Evolutionary conservation across 306 rosid species (phyloP), one percentile per base, ranked within the genome.

Genomic region (Fagus crenata): DNA sequence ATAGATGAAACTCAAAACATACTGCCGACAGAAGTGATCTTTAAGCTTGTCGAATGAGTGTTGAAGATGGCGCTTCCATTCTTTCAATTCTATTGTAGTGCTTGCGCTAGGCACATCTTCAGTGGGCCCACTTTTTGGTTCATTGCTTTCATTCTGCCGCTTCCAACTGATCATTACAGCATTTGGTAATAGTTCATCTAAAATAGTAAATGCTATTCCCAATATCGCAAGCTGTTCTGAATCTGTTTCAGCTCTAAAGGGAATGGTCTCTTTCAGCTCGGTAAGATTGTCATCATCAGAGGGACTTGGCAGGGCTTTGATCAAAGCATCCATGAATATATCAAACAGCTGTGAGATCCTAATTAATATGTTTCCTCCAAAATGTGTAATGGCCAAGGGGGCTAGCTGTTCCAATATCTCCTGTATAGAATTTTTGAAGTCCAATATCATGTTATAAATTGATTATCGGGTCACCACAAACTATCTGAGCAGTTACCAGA

Each of bases 61-160:
- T 82, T 92, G 99, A 85, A 95, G 91, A 80, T 85, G 92, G 77
- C 96, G 96, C 80, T 80, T 95, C 99, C 99, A 95, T 58, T 95
- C 97, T 87, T 95, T 95, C 18, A 95, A 84, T 75, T 90, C 98
- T 28, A 75, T 73, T 77, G 80, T 75, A 81, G 87, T 84, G 81
- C 82, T 89, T 70, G 86, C 76, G 79, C 75, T 86, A 68, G 89
- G 80, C 69, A 75, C 81, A 43, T 64, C 87, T 77, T 92, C 97
- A 49, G 71, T 39, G 43, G 69, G 75, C 78, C 82, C 89, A 74
- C 84, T 81, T 77, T 82, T 87, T 82, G 83, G 78, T 72, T 83
- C 95, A 73, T 78, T 86, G 76, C 75, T 78, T 80, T 80, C 90
- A 84, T 81, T 86, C 75, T 84, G 91, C 77, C 33, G 85, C 77